A percentile compares a stretch with the other conserved stretches of the same genome.
Evolutionary conservation across 768 basidiomycete genomes (phyloP).

Genomic region (Mycena amicta): DNA sequence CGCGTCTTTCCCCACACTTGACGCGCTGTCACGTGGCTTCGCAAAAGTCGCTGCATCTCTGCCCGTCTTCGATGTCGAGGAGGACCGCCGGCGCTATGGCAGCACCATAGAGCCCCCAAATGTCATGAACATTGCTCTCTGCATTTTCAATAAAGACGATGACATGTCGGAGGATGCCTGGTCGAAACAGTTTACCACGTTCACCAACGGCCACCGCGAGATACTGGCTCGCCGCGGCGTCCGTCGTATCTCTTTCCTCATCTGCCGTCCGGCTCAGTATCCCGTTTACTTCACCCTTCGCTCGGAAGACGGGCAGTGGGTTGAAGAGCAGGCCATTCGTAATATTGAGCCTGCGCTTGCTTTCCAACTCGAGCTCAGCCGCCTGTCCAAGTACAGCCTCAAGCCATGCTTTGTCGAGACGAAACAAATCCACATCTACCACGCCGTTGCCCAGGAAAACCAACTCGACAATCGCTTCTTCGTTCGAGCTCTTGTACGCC

Average conservation of each 20-base stretch:
- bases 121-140: conserved; percentile 91
- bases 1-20: conserved; percentile 82
- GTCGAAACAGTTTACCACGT: conserved; percentile 68
- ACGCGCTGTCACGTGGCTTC: conserved; percentile 72
- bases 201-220: conserved; percentile 68
- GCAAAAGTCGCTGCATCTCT: conserved; percentile 70
- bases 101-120: conserved; percentile 77
- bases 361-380: conserved; percentile 95
- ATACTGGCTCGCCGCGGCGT: conserved; percentile 77
- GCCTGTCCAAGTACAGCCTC: conserved; percentile 95
- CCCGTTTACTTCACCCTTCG: conserved; percentile 94
- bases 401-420: conserved; percentile 96
- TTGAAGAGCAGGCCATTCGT: conserved; percentile 93
- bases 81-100: conserved; percentile 79
- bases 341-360: conserved; percentile 98
- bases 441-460: conserved; percentile 93
- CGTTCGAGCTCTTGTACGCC: conserved; percentile 93
- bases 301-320: conserved; percentile 72
- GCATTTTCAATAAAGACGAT: conserved; percentile 80
- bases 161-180: conserved; percentile 78
- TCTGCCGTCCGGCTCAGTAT: conserved; percentile 90
- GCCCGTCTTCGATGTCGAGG: conserved; percentile 70
- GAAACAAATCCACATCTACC: conserved; percentile 98
- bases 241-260: conserved; percentile 87
- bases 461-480: conserved; percentile 99